Evolutionary conservation across 108 stramenopile genomes (phyloP), one percentile per base, ranked within the genome.

Genomic region (Nitzschia putrida): DNA sequence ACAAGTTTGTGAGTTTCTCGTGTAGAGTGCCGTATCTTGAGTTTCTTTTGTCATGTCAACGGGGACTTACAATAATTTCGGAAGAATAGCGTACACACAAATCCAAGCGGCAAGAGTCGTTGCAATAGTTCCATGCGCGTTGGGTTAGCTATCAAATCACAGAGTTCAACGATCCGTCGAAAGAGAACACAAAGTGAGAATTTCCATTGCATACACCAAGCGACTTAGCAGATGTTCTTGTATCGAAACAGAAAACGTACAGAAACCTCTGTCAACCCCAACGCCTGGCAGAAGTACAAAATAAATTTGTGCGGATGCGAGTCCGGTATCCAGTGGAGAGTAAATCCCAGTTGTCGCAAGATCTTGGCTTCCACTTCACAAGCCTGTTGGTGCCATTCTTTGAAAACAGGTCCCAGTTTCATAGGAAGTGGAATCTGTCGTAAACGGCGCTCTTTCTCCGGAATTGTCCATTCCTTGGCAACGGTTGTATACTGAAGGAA

Each of bases 41-140:
- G 4, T 4, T 34, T 34, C 3, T 34, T 34, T 34, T n/a, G 43
- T 41, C 55, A 24, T n/a, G 8, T 3, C 38, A 41, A 39, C 21
- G 8, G 34, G 56, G 0, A 67, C 85, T 79, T 60, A 83, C 88
- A 56, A 88, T 81, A 34, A 86, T 53, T 79, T 90, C 87, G 16
- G 92, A 76, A 54, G 76, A 77, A 61, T 65, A 89, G 47, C 92
- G 74, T 8, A 91, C 81, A 50, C 86, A 90, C n/a, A 91, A 64
- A 76, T 93, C 92, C 56, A 91, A 63, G 29, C 79, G 79, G 66
- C 78, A 91, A 1, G 93, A 83, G 78, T 94, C 93, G 54, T 94
- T 94, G 82, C 93, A 91, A 66, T 88, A 91, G 37, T 88, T 83
- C 93, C 93, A 94, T 34, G 93, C 85, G 16, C 79, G 52, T 80